Percentiles rank a stretch among this genome's conserved stretches.
phyloP scores from a whole-genome alignment of 257 asterid genomes.

The Nicotiana attenuata region DNA sequence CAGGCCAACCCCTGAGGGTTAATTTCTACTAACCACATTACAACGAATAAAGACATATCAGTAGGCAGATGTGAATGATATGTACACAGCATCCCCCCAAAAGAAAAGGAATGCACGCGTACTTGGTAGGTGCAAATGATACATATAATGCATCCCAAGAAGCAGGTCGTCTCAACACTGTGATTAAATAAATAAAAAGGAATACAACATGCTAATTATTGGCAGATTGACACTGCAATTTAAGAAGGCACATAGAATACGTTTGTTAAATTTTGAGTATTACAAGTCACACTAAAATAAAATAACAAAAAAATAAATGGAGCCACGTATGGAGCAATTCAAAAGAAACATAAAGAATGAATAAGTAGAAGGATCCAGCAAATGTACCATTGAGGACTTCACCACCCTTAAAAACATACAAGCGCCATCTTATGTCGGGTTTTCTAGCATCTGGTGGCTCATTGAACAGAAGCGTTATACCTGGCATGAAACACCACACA shows the following conservation, averaged over 20 bases:
- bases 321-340: not conserved
- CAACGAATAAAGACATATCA: not conserved
- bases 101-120: not conserved
- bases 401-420: conserved; percentile 92
- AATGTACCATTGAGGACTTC: conserved; percentile 78
- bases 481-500: conserved; percentile 33
- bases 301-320: not conserved
- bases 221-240: not conserved
- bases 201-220: not conserved
- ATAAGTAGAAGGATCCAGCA: conserved; percentile 7
- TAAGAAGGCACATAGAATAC: not conserved
- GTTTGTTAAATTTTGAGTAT: not conserved
- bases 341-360: not conserved
- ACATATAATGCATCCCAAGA: not conserved
- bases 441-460: conserved; percentile 97
- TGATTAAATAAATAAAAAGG: not conserved
- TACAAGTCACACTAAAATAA: not conserved
- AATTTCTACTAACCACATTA: not conserved
- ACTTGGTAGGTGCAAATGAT: not conserved
- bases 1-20: too few relatives aligned
- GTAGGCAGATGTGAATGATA: not conserved
- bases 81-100: not conserved
- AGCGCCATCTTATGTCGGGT: conserved; percentile 82
- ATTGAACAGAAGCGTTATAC: conserved; percentile 79
- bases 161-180: not conserved